A percentile compares a stretch with the other conserved stretches of the same genome.
phyloP scores from a whole-genome alignment of 495 filamentous ascomycete genomes.

The Podospora sp. region DNA sequence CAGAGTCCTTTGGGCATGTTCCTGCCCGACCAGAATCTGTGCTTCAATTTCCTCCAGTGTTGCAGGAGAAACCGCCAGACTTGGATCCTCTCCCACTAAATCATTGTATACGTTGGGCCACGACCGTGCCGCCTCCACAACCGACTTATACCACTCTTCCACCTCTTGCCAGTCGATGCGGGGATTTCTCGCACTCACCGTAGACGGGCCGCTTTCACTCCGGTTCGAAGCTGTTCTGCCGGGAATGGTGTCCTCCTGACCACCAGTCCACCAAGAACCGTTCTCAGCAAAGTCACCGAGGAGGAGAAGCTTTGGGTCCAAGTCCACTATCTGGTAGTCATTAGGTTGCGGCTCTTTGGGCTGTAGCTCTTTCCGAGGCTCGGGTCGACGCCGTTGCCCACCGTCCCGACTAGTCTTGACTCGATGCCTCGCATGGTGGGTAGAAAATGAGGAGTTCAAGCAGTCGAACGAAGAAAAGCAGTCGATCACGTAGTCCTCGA shows the following conservation, averaged over 20 bases:
- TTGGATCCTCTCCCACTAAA: slow-evolving; percentile 37
- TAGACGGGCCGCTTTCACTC: slow-evolving; percentile 37
- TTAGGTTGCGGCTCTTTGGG: slow-evolving; percentile 17
- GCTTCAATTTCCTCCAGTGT: slow-evolving; percentile 56
- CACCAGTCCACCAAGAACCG: slow-evolving; percentile 80
- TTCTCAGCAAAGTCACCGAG: slow-evolving; percentile 83
- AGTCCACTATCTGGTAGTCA: slow-evolving; percentile 43
- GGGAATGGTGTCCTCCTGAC: slow-evolving; percentile 47
- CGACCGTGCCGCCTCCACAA: slow-evolving; percentile 57
- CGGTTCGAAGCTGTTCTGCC: slow-evolving; percentile 38
- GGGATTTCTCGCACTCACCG: slow-evolving; percentile 65
- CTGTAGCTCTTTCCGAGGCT: slow-evolving; percentile 34
- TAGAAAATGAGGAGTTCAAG: slow-evolving; percentile 72
- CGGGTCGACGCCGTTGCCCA: slow-evolving; percentile 22
- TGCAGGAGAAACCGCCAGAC: slow-evolving; percentile 30
- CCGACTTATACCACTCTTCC: slow-evolving; percentile 73
- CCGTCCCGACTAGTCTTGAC: slow-evolving; percentile 17
- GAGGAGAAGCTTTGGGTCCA: slow-evolving; percentile 78
- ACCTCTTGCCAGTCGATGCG: slow-evolving; percentile 76
- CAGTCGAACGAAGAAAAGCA: slow-evolving; percentile 70
- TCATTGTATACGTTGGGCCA: slow-evolving; percentile 62
- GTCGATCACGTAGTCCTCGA: slow-evolving; percentile 75
- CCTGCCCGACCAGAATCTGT: slow-evolving; percentile 66
- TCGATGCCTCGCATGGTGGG: slow-evolving; percentile 40
- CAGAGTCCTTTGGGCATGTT: slow-evolving; percentile 67